Evolutionary conservation across 2,329 filamentous ascomycete genomes (phyloP).

Genomic region (Fusarium sp.): DNA sequence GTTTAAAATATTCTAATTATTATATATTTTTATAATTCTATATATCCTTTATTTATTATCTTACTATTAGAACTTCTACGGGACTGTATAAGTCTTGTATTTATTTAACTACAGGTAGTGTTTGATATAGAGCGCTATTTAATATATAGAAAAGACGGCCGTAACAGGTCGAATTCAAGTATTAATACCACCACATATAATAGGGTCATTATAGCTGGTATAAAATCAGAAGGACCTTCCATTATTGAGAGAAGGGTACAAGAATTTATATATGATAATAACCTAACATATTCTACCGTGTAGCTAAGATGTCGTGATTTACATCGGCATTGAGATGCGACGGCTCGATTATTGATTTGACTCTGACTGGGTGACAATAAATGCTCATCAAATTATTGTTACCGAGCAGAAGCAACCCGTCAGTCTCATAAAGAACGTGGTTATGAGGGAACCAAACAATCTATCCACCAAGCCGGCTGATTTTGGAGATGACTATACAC

Average conservation of each 20-base stretch:
- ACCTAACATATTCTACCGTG: accelerated
- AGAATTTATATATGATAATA: background rate
- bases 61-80: too few species aligned
- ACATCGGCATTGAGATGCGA: constrained; percentile 7
- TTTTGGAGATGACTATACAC: constrained; percentile 11
- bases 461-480: background rate
- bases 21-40: too few species aligned
- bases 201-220: too few species aligned
- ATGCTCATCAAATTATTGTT: background rate
- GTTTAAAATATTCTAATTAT: too few species aligned
- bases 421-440: background rate
- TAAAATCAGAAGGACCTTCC: constrained; percentile 1
- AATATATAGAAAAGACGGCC: too few species aligned
- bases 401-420: background rate
- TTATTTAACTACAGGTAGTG: too few species aligned
- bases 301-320: background rate
- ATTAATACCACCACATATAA: too few species aligned
- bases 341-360: constrained; percentile 3
- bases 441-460: background rate
- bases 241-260: background rate
- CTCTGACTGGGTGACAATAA: constrained; percentile 7
- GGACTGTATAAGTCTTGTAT: too few species aligned
- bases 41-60: too few species aligned
- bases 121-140: too few species aligned
- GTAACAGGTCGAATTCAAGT: too few species aligned